Evolutionary conservation across 73 alveolate species (phyloP).

Genomic region (Symbiodinium pilosum): DNA sequence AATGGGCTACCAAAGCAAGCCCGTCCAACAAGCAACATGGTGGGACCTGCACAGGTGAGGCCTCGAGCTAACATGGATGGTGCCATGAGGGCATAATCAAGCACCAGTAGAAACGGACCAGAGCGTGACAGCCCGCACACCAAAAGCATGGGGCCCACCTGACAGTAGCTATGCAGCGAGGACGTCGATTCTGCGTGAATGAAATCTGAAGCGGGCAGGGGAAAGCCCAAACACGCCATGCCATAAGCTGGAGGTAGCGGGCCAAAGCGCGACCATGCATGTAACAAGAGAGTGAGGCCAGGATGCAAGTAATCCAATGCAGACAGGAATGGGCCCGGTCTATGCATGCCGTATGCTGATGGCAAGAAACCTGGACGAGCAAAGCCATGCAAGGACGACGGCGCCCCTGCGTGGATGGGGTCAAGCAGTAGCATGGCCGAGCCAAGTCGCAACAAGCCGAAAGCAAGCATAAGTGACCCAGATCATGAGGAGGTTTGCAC

Average conservation of each 20-base stretch:
- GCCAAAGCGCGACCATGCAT: constrained; percentile 55
- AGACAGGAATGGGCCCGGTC: constrained; percentile 23
- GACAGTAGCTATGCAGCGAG: constrained; percentile 45
- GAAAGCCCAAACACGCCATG: constrained; percentile 49
- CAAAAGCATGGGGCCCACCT: constrained; percentile 25
- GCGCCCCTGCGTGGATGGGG: constrained; percentile 28
- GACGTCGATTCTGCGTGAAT: constrained; percentile 28
- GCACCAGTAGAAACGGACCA: not conserved
- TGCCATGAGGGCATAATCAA: constrained; percentile 47
- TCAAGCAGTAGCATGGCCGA: constrained; percentile 52
- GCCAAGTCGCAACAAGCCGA: constrained; percentile 72
- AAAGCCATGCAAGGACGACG: not conserved
- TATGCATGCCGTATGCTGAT: constrained; percentile 50
- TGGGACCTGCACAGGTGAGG: not conserved
- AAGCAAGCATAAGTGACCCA: not conserved
- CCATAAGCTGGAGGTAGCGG: constrained; percentile 38
- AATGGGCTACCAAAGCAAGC: constrained; percentile 31
- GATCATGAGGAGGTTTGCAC: constrained; percentile 24
- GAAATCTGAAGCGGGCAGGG: constrained; percentile 9
- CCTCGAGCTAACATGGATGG: constrained; percentile 45
- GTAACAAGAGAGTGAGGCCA: constrained; percentile 37
- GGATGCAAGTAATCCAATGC: constrained; percentile 74
- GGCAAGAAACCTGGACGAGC: not conserved
- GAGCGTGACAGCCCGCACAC: constrained; percentile 48
- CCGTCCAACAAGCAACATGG: constrained; percentile 18